A percentile compares a stretch with the other conserved stretches of the same genome.
phyloP scores from a whole-genome alignment of 495 filamentous ascomycete species.

The Aspergillus heteromorphus region DNA sequence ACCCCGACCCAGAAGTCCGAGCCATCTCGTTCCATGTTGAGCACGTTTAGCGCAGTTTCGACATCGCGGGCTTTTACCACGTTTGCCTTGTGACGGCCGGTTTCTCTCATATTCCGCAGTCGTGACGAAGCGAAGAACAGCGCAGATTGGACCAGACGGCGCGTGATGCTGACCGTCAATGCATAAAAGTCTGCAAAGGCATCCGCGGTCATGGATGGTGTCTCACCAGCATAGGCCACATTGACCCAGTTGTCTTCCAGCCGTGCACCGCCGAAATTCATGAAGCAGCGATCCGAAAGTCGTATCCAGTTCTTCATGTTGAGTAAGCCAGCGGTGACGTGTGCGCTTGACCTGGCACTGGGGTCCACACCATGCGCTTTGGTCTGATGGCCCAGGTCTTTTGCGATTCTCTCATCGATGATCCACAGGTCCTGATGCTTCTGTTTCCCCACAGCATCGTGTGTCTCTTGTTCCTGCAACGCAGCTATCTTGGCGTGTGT shows the following conservation, averaged over 20 bases:
- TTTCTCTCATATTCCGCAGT: constrained; percentile 37
- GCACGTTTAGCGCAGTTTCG: constrained; percentile 51
- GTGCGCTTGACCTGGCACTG: constrained; percentile 15
- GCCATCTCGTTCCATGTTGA: constrained; percentile 32
- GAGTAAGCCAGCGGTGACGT: constrained; percentile 54
- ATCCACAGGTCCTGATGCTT: constrained; percentile 54
- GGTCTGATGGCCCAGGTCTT: constrained; percentile 29
- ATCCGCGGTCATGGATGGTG: constrained; percentile 60
- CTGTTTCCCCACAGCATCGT: constrained; percentile 48
- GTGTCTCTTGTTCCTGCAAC: constrained; percentile 49
- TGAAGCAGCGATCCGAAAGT: constrained; percentile 65
- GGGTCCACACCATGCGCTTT: not conserved
- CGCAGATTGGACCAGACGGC: constrained; percentile 59
- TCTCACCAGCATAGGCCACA: constrained; percentile 41
- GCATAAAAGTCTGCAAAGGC: constrained; percentile 69
- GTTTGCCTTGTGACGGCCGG: constrained; percentile 24
- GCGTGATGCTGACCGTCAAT: constrained; percentile 60
- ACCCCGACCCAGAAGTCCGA: constrained; percentile 54
- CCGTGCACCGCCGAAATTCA: constrained; percentile 58
- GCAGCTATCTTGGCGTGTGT: constrained; percentile 57
- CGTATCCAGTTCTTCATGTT: constrained; percentile 54
- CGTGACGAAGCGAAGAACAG: constrained; percentile 62
- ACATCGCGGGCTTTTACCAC: constrained; percentile 58
- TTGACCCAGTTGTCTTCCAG: constrained; percentile 62
- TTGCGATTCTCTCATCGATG: constrained; percentile 41